Percentiles rank a stretch among this genome's conserved stretches.
These are phyloP conservation scores for Xylariaceae sp. DNA, from an alignment of 2,329 filamentous ascomycete genomes.

Conservation along the genomic window DNA sequence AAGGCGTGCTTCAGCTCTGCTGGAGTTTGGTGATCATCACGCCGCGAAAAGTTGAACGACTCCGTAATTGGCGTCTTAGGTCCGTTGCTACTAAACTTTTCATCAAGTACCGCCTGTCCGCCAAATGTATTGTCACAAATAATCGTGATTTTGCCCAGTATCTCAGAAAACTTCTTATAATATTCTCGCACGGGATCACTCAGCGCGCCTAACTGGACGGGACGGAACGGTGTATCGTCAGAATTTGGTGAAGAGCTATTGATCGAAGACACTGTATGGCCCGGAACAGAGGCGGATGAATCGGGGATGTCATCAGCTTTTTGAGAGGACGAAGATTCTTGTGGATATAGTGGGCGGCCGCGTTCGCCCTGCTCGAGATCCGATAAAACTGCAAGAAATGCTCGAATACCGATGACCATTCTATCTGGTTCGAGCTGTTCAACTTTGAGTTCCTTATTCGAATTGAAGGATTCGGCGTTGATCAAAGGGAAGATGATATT, in stretches of 20 bases:
- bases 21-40: slow-evolving; percentile 71
- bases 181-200: slow-evolving; percentile 78
- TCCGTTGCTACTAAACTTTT: slow-evolving; percentile 83
- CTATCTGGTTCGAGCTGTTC: slow-evolving; percentile 94
- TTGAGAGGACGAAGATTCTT: slow-evolving; percentile 50
- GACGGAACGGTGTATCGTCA: slow-evolving; percentile 66
- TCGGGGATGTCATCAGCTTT: slow-evolving; percentile 43
- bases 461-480: slow-evolving; percentile 83
- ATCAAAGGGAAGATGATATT: slow-evolving; percentile 93
- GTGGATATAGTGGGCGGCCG: slow-evolving; percentile 78
- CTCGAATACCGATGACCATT: slow-evolving; percentile 94
- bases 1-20: slow-evolving; percentile 89
- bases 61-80: slow-evolving; percentile 95
- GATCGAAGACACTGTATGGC: slow-evolving; percentile 26
- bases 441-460: slow-evolving; percentile 74
- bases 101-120: slow-evolving; percentile 89
- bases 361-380: slow-evolving; percentile 84
- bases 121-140: slow-evolving; percentile 97
- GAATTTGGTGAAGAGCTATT: slow-evolving; percentile 33
- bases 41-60: slow-evolving; percentile 84
- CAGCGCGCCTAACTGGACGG: slow-evolving; percentile 61
- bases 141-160: slow-evolving; percentile 91
- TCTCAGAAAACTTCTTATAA: slow-evolving; percentile 89
- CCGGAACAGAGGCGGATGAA: slow-evolving; percentile 49
- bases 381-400: slow-evolving; percentile 88